A percentile compares a stretch with the other conserved stretches of the same genome.
Conservation (phyloP, 169 alveolate species). For the Plasmodium coatneyi region DNA sequence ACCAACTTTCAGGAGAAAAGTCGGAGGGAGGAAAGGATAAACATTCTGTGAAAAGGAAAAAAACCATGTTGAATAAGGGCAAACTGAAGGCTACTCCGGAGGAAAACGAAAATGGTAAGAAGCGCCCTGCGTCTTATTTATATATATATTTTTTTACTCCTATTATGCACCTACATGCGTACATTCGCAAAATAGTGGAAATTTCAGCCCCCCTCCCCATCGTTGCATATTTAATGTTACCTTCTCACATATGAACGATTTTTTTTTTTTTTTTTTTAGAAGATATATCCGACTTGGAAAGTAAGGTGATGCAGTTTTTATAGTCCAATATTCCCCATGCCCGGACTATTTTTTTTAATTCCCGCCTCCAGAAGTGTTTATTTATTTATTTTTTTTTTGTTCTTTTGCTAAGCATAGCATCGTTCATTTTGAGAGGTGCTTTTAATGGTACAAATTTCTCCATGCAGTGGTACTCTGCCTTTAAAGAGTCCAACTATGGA, state of each 20-base stretch:
- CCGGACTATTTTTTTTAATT: not conserved
- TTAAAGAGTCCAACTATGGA: not conserved
- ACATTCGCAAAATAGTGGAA: not conserved
- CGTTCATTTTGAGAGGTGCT: not conserved
- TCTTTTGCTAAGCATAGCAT: not conserved
- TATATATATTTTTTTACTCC: not conserved
- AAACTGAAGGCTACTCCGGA: not conserved
- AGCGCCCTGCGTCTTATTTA: not conserved
- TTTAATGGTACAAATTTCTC: not conserved
- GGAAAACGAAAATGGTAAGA: constrained; percentile 25
- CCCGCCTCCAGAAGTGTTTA: not conserved
- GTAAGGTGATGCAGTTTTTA: constrained; percentile 56
- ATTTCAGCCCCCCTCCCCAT: not conserved
- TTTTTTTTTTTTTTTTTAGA: constrained; percentile 44
- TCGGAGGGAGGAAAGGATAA: not conserved
- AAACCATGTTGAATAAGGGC: not conserved
- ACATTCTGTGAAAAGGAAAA: not conserved
- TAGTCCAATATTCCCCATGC: not conserved
- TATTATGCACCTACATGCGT: not conserved
- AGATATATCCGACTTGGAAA: constrained; percentile 57
- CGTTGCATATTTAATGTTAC: not conserved
- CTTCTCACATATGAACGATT: not conserved
- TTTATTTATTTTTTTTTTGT: not conserved
- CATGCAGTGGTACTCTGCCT: not conserved
- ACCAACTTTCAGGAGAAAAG: not conserved